Evolutionary conservation across 345 rosid genomes (phyloP), one percentile per base, ranked within the genome.

Genomic region (Pistacia atlantica): DNA sequence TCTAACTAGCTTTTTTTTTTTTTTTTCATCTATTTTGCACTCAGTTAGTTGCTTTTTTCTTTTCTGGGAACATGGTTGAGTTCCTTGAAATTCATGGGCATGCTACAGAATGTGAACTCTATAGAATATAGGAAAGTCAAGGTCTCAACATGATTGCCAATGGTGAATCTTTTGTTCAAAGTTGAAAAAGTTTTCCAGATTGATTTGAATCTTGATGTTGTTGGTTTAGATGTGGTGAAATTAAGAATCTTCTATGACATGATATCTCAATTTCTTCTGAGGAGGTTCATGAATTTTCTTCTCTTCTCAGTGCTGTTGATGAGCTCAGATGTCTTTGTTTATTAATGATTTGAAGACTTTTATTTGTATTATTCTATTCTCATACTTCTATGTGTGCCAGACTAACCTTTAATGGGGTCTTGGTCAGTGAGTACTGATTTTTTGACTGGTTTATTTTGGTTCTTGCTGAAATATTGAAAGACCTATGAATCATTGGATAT

Each of bases 1-100:
- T 62, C 42, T 22, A 52, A 67, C 54, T 69, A 35, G 49, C 54
- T 71, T 74, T 67, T 37, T 11, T 60, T 12, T 54, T 37, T 16
- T 16, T 6, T 52, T 42, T 5, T 0, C 8, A 42, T 42, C 58
- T 3, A 63, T 52, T 2, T 64, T 63, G 46, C 73, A 51, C 28
- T 31, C 46, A 8, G 3, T 60, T 22, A 4, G 3, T n/a, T 25
- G 28, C 33, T 5, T 5, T 42, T 42, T 42, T 1, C 6, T 6
- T 42, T 42, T 42, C 46, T 38, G 42, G 46, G 46, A 42, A 7
- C 65, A 11, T 8, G 57, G 17, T 12, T 16, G 57, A 16, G 16
- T 54, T 12, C 17, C 57, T 54, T 54, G 17, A 54, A 54, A 54
- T 54, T 14, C 57, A 54, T 1, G 13, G 18, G 7, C 57, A 16